These are phyloP conservation scores for Phallus indusiatus DNA, from an alignment of 768 basidiomycete genomes.

Conservation along the genomic window DNA sequence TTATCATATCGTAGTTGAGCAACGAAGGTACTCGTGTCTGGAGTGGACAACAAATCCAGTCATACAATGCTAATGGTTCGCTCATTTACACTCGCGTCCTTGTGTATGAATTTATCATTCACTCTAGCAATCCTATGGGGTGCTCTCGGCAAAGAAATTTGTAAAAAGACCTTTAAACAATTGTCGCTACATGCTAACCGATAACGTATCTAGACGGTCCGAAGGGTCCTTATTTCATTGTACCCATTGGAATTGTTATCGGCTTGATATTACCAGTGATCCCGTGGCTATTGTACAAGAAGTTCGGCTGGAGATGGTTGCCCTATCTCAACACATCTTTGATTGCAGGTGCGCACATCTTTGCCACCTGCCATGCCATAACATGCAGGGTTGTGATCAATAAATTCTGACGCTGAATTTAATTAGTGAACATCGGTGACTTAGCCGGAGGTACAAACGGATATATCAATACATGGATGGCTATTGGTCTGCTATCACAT, in stretches of 20 bases:
- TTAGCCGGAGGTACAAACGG: neutral
- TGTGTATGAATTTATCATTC: neutral
- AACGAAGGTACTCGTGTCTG: neutral
- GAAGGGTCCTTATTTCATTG: constrained; percentile 44
- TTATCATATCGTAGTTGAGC: neutral
- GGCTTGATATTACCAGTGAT: constrained; percentile 42
- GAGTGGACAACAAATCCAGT: neutral
- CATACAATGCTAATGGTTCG: neutral
- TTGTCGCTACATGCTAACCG: neutral
- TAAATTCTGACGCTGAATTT: neutral
- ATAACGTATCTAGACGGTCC: constrained; percentile 20
- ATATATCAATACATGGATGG: constrained; percentile 1
- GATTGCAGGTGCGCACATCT: constrained; percentile 26
- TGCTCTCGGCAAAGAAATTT: neutral
- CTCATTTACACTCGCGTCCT: neutral
- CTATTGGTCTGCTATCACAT: constrained; percentile 47
- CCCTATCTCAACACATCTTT: neutral
- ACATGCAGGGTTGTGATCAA: neutral
- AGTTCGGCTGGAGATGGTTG: neutral
- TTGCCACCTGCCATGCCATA: neutral
- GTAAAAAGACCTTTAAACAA: neutral
- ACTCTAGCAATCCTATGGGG: neutral
- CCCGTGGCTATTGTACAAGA: constrained; percentile 39
- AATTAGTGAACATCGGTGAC: neutral
- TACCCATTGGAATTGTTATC: constrained; percentile 44